Conservation (phyloP, 1,284 basidiomycete species). For the Irpex lacteus region DNA sequence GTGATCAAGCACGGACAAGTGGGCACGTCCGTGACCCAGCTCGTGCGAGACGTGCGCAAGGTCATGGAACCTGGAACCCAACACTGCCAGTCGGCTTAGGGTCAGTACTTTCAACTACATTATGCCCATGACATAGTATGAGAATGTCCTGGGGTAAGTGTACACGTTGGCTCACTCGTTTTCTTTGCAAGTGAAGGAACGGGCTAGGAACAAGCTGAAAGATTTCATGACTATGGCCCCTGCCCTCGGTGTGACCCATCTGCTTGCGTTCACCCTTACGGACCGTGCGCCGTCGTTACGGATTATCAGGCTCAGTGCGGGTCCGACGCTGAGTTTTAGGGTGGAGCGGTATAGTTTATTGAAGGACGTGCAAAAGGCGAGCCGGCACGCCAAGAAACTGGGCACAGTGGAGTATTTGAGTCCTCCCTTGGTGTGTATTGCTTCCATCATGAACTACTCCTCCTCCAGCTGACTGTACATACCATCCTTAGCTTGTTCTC, state of each 20-base stretch:
- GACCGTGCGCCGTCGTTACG: constrained; percentile 84
- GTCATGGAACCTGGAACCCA: constrained; percentile 99
- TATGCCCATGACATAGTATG: neutral
- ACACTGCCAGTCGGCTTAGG: constrained; percentile 88
- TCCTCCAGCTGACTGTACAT: constrained; percentile 5
- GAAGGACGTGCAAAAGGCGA: constrained; percentile 76
- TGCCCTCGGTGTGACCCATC: constrained; percentile 88
- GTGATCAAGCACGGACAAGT: constrained; percentile 96
- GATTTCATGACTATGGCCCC: constrained; percentile 95
- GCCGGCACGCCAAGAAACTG: constrained; percentile 68
- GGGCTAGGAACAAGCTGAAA: constrained; percentile 88
- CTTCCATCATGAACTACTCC: neutral
- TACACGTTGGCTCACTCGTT: constrained; percentile 14
- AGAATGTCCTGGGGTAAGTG: neutral
- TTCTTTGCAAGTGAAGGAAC: constrained; percentile 61
- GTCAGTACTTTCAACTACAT: constrained; percentile 43
- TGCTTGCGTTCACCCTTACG: constrained; percentile 90
- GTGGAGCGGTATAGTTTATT: constrained; percentile 91
- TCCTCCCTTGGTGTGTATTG: constrained; percentile 71
- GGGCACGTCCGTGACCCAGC: constrained; percentile 81
- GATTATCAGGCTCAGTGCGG: constrained; percentile 86
- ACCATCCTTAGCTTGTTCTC: constrained; percentile 58
- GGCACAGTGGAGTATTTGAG: constrained; percentile 81
- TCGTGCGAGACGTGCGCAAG: constrained; percentile 90
- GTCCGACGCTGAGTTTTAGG: constrained; percentile 93